Evolutionary conservation across 495 filamentous ascomycete genomes (phyloP).

Genomic region (Thermochaetoides thermophila): DNA sequence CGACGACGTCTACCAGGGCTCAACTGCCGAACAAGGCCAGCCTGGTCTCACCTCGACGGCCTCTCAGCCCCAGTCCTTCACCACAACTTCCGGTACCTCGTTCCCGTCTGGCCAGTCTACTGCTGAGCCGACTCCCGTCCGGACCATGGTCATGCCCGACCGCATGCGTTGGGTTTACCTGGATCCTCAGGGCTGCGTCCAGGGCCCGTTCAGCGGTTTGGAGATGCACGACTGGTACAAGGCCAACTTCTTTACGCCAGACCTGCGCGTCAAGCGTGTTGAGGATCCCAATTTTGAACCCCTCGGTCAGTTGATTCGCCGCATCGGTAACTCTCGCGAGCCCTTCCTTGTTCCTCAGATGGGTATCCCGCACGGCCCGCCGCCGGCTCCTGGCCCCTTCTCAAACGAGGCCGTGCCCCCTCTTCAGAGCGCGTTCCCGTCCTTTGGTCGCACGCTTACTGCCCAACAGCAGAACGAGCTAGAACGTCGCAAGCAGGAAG

Average conservation of each 20-base stretch:
- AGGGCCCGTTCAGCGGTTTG: slow-evolving; percentile 88
- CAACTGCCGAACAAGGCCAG: slow-evolving; percentile 18
- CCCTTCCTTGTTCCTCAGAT: slow-evolving; percentile 96
- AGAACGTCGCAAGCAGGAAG: slow-evolving; percentile 91
- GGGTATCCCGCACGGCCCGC: slow-evolving; percentile 73
- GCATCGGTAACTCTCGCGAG: slow-evolving; percentile 93
- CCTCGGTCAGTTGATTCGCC: slow-evolving; percentile 83
- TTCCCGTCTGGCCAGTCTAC: slow-evolving; percentile 21
- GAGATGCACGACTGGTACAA: slow-evolving; percentile 99
- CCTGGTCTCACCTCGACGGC: slow-evolving; percentile 17
- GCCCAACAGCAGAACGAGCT: slow-evolving; percentile 96
- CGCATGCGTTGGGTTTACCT: slow-evolving; percentile 97
- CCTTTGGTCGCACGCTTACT: slow-evolving; percentile 92
- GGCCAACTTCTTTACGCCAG: slow-evolving; percentile 89
- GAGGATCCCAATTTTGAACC: slow-evolving; percentile 93
- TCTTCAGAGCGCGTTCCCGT: slow-evolving; percentile 89
- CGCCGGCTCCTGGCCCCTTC: slow-evolving; percentile 32
- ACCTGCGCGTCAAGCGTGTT: slow-evolving; percentile 82
- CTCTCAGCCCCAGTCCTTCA: slow-evolving; percentile 19
- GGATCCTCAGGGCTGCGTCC: slow-evolving; percentile 79
- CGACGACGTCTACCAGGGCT: slow-evolving; percentile 35
- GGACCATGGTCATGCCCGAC: slow-evolving; percentile 99
- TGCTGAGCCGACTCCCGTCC: slow-evolving; percentile 47
- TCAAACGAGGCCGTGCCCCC: slow-evolving; percentile 68
- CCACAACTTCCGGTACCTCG: slow-evolving; percentile 18